Conservation (phyloP, 345 rosid genomes). For the Limnanthes douglasii region DNA sequence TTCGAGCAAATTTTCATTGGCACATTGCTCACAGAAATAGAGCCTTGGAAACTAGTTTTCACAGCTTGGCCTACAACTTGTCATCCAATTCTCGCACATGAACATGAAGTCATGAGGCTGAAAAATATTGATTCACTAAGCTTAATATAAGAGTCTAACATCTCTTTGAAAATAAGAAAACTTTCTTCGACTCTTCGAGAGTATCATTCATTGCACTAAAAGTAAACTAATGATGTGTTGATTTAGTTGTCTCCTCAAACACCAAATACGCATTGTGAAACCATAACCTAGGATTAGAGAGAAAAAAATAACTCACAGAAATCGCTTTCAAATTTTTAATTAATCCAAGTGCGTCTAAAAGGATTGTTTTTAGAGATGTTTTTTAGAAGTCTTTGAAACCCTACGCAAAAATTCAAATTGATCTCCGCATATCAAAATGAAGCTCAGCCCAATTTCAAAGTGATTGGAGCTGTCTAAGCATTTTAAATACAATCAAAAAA, state of each 20-base stretch:
- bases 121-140: constrained; percentile 52
- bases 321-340: too few species aligned
- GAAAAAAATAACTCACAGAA: too few species aligned
- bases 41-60: constrained; percentile 36
- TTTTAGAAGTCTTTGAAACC: too few species aligned
- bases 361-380: too few species aligned
- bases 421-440: too few species aligned
- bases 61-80: constrained; percentile 38
- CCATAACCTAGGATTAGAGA: too few species aligned
- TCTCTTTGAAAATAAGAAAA: constrained; percentile 21
- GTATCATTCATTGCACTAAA: constrained; percentile 51
- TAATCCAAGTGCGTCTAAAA: too few species aligned
- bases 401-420: too few species aligned
- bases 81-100: constrained; percentile 14
- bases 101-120: constrained; percentile 36
- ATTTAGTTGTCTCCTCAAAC: constrained; percentile 30
- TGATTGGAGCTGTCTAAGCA: too few species aligned
- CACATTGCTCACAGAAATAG: constrained; percentile 43
- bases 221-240: constrained; percentile 31
- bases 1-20: constrained; percentile 43
- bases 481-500: too few species aligned
- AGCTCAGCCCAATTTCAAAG: too few species aligned
- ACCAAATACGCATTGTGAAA: constrained; percentile 28
- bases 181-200: constrained; percentile 25
- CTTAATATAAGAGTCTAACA: constrained; percentile 29